phyloP scores from a whole-genome alignment of 169 alveolate genomes.

The Eimeria sp. region DNA sequence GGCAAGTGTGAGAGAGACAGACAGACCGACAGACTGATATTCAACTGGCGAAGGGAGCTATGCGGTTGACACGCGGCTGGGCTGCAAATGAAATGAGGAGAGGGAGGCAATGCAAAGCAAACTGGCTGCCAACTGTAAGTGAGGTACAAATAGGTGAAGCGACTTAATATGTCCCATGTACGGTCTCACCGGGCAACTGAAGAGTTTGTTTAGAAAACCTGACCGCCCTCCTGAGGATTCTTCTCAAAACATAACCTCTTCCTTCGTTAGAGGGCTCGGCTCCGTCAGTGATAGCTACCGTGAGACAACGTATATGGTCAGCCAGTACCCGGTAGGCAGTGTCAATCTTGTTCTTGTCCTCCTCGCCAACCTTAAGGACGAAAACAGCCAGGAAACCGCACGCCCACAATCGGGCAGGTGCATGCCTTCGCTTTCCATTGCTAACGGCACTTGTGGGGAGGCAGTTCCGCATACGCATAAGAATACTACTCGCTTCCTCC shows the following conservation, averaged over 20 bases:
- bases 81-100: background rate
- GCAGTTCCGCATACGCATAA: background rate
- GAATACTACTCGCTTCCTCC: background rate
- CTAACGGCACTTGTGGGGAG: background rate
- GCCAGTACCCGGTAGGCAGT: slow-evolving; percentile 97
- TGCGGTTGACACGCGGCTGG: background rate
- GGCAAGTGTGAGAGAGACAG: background rate
- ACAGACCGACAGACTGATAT: background rate
- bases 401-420: background rate
- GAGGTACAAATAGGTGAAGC: background rate
- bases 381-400: background rate
- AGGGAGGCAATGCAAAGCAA: background rate
- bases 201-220: slow-evolving; percentile 91
- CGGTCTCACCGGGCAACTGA: slow-evolving; percentile 75
- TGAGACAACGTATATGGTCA: slow-evolving; percentile 96
- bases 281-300: slow-evolving; percentile 96
- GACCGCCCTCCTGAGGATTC: slow-evolving; percentile 96
- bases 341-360: slow-evolving; percentile 91
- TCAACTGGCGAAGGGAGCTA: background rate
- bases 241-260: slow-evolving; percentile 93
- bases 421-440: background rate
- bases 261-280: slow-evolving; percentile 97
- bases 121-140: background rate
- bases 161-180: background rate
- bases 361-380: slow-evolving; percentile 87